Evolutionary conservation across 768 basidiomycete species (phyloP).

Genomic region (Omphalotus guepiniiformis): DNA sequence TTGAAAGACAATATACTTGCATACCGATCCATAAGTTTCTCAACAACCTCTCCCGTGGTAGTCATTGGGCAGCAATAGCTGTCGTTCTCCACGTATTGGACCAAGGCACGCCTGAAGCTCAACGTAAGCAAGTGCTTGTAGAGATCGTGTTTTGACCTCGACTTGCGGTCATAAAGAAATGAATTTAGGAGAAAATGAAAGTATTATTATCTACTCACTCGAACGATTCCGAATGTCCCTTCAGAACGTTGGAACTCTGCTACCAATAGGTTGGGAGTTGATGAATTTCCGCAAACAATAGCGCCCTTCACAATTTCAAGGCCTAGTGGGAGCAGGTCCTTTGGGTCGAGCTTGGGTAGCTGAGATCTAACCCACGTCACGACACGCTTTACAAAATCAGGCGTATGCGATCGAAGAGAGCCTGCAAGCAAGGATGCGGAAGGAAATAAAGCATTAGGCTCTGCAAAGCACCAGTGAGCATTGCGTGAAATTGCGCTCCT

Average conservation of each 20-base stretch:
- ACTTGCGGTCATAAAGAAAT: conserved; percentile 36
- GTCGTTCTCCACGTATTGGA: conserved; percentile 72
- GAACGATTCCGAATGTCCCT: conserved; percentile 77
- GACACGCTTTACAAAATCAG: conserved; percentile 34
- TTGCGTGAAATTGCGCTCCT: background rate
- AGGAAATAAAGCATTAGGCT: background rate
- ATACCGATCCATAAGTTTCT: conserved; percentile 51
- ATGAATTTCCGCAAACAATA: conserved; percentile 79
- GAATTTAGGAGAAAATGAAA: conserved; percentile 4
- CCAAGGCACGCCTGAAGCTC: conserved; percentile 59
- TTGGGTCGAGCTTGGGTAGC: conserved; percentile 69
- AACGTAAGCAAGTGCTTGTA: conserved; percentile 79
- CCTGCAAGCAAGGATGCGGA: conserved; percentile 20
- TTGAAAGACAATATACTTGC: conserved; percentile 10
- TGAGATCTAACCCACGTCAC: conserved; percentile 54
- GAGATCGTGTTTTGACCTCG: conserved; percentile 75
- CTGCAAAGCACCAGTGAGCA: background rate
- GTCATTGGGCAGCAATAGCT: conserved; percentile 68
- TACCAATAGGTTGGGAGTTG: conserved; percentile 79
- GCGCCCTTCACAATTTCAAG: conserved; percentile 76
- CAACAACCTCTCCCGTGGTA: conserved; percentile 57
- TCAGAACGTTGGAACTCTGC: conserved; percentile 73
- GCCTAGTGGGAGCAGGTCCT: conserved; percentile 84
- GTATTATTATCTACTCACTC: conserved; percentile 57
- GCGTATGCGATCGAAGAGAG: conserved; percentile 26